Percentiles rank a stretch among this genome's conserved stretches.
Conservation (phyloP, 495 filamentous ascomycete genomes). For the Talaromyces proteolyticus region DNA sequence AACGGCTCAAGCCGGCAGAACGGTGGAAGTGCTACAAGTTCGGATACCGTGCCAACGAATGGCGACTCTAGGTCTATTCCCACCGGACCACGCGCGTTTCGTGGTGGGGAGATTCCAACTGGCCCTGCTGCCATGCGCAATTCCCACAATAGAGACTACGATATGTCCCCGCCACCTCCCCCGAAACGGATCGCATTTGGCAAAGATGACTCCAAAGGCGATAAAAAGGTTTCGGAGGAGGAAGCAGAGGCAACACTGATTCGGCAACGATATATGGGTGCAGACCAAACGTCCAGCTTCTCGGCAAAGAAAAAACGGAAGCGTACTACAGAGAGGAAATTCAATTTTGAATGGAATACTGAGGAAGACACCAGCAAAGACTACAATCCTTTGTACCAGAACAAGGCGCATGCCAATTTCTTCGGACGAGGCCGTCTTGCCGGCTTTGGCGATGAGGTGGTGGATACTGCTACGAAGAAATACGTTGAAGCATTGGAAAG, state of each 20-base stretch:
- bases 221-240: conserved; percentile 56
- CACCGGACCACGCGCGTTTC: conserved; percentile 76
- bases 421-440: conserved; percentile 77
- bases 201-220: conserved; percentile 32
- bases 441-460: conserved; percentile 74
- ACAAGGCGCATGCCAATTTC: conserved; percentile 67
- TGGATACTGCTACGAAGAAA: conserved; percentile 60
- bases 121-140: conserved; percentile 48
- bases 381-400: conserved; percentile 83
- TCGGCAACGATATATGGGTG: conserved; percentile 86
- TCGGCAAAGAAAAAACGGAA: conserved; percentile 95
- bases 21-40: no score
- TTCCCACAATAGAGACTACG: conserved; percentile 38
- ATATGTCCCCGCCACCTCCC: conserved; percentile 49
- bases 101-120: conserved; percentile 47
- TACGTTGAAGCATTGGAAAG: conserved; percentile 75
- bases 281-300: conserved; percentile 80
- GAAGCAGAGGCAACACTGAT: conserved; percentile 70
- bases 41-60: conserved; percentile 12
- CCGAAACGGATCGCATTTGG: conserved; percentile 36
- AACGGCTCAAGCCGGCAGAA: conserved; percentile 27
- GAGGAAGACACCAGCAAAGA: conserved; percentile 93
- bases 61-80: conserved; percentile 43
- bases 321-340: conserved; percentile 91
- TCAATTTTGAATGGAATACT: conserved; percentile 98